Conservation (phyloP, 2,329 filamentous ascomycete genomes). For the Colletotrichum sp. region DNA sequence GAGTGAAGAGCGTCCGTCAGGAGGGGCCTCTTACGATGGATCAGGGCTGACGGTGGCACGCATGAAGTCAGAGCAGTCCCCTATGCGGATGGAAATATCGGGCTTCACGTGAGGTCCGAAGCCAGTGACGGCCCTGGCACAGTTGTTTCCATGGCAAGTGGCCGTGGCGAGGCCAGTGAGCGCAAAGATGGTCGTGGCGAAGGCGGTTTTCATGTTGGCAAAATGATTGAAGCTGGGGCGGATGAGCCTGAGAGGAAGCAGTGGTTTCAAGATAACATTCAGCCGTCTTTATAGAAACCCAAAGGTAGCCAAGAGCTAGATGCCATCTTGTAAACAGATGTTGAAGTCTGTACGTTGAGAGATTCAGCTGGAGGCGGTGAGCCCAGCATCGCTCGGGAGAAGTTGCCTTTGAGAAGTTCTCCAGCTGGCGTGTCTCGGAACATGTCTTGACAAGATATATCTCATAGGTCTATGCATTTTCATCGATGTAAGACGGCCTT, state of each 20-base stretch:
- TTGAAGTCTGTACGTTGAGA: background rate
- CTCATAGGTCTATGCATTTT: background rate
- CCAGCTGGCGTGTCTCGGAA: background rate
- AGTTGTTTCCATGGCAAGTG: constrained; percentile 15
- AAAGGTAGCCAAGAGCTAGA: background rate
- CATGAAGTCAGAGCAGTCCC: constrained; percentile 10
- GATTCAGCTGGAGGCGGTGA: background rate
- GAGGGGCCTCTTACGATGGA: background rate
- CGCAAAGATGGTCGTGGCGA: constrained; percentile 34
- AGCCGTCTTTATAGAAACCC: background rate
- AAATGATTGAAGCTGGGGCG: background rate
- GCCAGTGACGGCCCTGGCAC: constrained; percentile 12
- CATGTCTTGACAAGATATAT: background rate
- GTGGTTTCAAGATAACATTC: background rate
- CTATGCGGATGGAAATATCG: background rate
- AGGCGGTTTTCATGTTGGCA: constrained; percentile 37
- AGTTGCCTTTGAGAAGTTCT: background rate
- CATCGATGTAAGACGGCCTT: background rate
- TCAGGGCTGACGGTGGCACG: background rate
- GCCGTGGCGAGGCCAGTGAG: constrained; percentile 37
- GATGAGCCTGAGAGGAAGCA: background rate
- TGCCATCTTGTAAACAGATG: background rate
- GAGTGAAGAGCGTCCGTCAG: background rate
- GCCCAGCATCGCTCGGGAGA: background rate
- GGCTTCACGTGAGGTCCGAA: background rate